Evolutionary conservation across 345 rosid genomes (phyloP), one percentile per base, ranked within the genome.

Genomic region (Pelargonium nanum): DNA sequence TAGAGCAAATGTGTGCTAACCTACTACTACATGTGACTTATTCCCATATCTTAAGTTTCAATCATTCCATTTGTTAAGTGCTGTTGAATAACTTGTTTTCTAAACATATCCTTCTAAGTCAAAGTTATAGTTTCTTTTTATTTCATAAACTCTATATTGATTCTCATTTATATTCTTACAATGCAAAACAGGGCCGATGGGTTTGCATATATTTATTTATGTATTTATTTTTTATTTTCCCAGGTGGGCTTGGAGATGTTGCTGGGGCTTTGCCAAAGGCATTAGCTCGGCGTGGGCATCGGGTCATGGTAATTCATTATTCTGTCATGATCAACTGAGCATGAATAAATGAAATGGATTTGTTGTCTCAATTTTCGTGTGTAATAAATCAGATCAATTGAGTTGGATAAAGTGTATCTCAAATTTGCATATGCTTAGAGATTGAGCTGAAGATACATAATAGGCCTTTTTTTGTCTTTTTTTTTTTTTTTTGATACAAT

Each of bases 161-260:
- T 12, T n/a, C n/a, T n/a, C 40, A 30, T 30, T 6, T 30, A 30
- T 5, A 12, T 30, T 30, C 4, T 1, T 30, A 30, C 6, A 6
- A 40, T 0, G 48, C 6, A 40, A 40, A 40, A 9, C 1, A 6
- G 17, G 5, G 48, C 1, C 17, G 48, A 2, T 40, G 16, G 15
- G 48, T 40, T 7, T 9, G 48, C 48, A 40, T 40, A 3, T 0
- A 40, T 17, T 10, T 7, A 10, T 34, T 40, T 40, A 40, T 40
- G 48, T 9, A 17, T 3, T n/a, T n/a, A n/a, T n/a, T n/a, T n/a
- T n/a, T n/a, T n/a, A n/a, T 64, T 73, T 22, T 60, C 62, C 53
- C 72, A 89, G 99, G 99, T 83, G 99, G 99, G 57, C 99, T 93
- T 65, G 99, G 97, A 75, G 99, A 93, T 81, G 99, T 93, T 56